Base-by-base conservation (phyloP, 768 basidiomycete species). In the Fistulinella prunicolor region DNA sequence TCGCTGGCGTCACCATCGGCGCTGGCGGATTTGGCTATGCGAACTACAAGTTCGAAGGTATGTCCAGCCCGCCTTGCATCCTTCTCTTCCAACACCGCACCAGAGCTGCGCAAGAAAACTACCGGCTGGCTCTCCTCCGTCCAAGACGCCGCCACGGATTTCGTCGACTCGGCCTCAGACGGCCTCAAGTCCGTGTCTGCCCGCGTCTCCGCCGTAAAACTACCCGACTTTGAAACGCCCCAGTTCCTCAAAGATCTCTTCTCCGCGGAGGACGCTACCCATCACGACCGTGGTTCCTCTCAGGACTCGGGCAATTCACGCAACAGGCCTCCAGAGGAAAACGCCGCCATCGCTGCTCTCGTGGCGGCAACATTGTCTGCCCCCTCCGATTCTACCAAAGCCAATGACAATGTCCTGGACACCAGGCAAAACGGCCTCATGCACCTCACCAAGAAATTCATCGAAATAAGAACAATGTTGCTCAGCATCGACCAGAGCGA, bases 401-500 rank as follows among this genome's bases (percentile, higher is more conserved):
- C 63, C 14, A 36, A 28, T 22, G 70, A 75, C 30, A 62, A 61
- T 12, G 44, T 59, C 38, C 53, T 70, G 9, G 79, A 82, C 51
- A 63, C 72, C 9, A 74, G 76, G 30, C 83, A 83, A 51, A 92
- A 94, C 58, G 90, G 89, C 12, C 77, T 99, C 38, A 89, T 98
- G 85, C 83, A 94, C 57, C 74, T 99, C 47, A 99, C 96, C 2
- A 78, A 79, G 64, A 98, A 95, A 62, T 81, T 99, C 49, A 99
- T 99, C 62, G 94, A 94, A 69, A 96, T 99, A 60, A 75, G 96
- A 47, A 86, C 78, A 52, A 94, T 98, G 78, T 74, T 99, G n/a
- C 74, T 98, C 20, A 87, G 89, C 60, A 94, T 98, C 46, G 96
- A 97, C 69, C 93, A 98, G 68, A 93, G 86, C 54, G 95, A 97